phyloP scores from a whole-genome alignment of 352 stramenopile genomes.

The Pythium periplocum region DNA sequence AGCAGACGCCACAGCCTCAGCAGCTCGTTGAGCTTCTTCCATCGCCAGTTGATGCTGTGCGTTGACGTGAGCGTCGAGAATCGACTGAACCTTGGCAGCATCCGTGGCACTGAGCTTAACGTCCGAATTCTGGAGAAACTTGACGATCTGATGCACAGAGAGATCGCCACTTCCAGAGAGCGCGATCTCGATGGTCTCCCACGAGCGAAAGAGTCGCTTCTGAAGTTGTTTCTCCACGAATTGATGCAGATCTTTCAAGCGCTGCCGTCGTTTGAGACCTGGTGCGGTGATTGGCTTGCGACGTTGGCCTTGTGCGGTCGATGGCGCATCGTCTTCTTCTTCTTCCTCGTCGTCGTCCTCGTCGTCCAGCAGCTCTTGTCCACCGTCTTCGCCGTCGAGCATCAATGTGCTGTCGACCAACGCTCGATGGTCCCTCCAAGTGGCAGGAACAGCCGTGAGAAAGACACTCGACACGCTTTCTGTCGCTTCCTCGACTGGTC shows the following conservation, averaged over 20 bases:
- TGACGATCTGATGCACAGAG: conserved; percentile 54
- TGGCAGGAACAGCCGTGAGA: conserved; percentile 21
- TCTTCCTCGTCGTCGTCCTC: conserved; percentile 14
- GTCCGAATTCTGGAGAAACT: conserved; percentile 66
- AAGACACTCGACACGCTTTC: conserved; percentile 16
- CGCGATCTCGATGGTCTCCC: conserved; percentile 69
- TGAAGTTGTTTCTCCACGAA: conserved; percentile 65
- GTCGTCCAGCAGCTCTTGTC: conserved; percentile 11
- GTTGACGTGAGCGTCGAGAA: conserved; percentile 48
- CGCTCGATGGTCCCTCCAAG: background rate
- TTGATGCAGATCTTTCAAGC: conserved; percentile 53
- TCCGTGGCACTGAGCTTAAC: conserved; percentile 54
- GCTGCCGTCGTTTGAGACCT: conserved; percentile 40
- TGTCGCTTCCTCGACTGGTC: background rate
- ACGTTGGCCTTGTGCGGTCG: too few species aligned
- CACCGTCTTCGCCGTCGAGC: conserved; percentile 5
- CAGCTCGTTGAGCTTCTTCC: conserved; percentile 8
- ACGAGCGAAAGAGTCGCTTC: conserved; percentile 60
- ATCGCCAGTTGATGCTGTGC: background rate
- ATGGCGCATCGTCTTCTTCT: conserved; percentile 8
- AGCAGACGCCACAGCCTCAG: conserved; percentile 6
- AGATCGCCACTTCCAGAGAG: conserved; percentile 64
- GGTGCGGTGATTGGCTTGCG: conserved; percentile 15
- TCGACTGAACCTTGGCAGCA: conserved; percentile 46
- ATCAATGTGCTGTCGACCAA: too few species aligned